These are phyloP conservation scores for Cutaneotrichosporon curvatum DNA, from an alignment of 1,284 basidiomycete genomes.

Conservation along the genomic window DNA sequence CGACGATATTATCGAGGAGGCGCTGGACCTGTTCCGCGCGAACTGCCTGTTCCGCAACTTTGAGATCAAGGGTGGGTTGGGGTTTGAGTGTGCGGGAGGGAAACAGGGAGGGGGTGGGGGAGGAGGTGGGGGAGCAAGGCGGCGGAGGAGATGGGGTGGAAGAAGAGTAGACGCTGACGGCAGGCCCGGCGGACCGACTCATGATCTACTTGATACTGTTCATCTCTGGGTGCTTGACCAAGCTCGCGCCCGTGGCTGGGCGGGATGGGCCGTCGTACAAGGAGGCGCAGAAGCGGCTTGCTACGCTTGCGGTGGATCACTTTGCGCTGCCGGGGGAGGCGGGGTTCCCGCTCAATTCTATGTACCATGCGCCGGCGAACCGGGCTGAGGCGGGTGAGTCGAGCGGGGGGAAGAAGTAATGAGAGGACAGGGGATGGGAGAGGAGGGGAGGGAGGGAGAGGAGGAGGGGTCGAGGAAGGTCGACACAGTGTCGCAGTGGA, in stretches of 20 bases:
- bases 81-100: not conserved
- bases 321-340: slow-evolving; percentile 95
- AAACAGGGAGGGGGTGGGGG: not conserved
- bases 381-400: slow-evolving; percentile 73
- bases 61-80: slow-evolving; percentile 80
- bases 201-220: slow-evolving; percentile 98
- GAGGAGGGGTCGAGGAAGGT: too few relatives aligned
- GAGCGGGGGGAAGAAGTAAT: too few relatives aligned
- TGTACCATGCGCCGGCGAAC: slow-evolving; percentile 75
- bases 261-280: slow-evolving; percentile 57
- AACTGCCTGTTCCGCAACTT: slow-evolving; percentile 99
- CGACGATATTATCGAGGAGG: slow-evolving; percentile 91
- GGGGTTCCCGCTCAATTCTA: slow-evolving; percentile 84
- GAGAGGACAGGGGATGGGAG: too few relatives aligned
- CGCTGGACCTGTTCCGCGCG: slow-evolving; percentile 93
- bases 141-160: too few relatives aligned
- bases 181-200: slow-evolving; percentile 81
- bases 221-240: slow-evolving; percentile 92
- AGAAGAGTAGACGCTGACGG: not conserved
- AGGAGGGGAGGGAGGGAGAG: too few relatives aligned
- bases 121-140: not conserved
- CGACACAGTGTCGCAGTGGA: too few relatives aligned
- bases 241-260: slow-evolving; percentile 57
- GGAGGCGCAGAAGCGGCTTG: slow-evolving; percentile 81
- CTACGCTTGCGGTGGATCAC: slow-evolving; percentile 84